Base-by-base conservation (phyloP, 2,329 filamentous ascomycete species). In the Fusarium coicis region DNA sequence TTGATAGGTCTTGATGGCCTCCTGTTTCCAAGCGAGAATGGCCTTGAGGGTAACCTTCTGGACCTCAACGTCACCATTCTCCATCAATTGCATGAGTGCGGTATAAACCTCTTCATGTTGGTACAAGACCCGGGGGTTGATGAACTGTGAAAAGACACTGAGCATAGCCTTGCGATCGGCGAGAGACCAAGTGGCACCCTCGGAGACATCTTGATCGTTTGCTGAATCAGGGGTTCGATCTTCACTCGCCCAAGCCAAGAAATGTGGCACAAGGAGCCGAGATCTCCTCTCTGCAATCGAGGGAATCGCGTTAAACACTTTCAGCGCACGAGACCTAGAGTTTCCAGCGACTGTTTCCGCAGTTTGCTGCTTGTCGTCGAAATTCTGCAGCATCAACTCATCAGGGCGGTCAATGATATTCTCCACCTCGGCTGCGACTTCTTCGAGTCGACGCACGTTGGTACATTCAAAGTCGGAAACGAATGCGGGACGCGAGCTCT, bases 41-140 rank as follows among this genome's bases (percentile, higher is more conserved):
- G 93, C 93, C 80, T 95, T 95, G 40, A 99, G 86, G 1, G 95
- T 91, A 50, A 92, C 89, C 74, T 93, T 96, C 80, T 99, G 96
- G 21, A 97, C 90, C 74, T 98, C 96, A 7, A 91, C 87, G 79
- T 99, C 96, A 76, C 96, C 96, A 79, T 98, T 97, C 47, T 91
- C 90, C 73, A 98, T 86, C 28, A 98, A 87, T 37, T 88, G 86
- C 23, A 98, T 84, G 30, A 98, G 85, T 21, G 93, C 91, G 12
- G 89, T 83, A 76, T 95, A 93, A 1, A 97, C 95, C 62, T 94
- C 91, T 15, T 90, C 86, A 37, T 93, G 89, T 77, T 91, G 93
- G 81, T 91, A 98, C 8, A 99, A 85, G 2, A 95, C 94, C 76
- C 88, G 93, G 0, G 96, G 94, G 78, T 99, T 99, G 54, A 88